These are phyloP conservation scores for Solanum ossicruentum DNA, from an alignment of 257 asterid genomes.

Conservation along the genomic window DNA sequence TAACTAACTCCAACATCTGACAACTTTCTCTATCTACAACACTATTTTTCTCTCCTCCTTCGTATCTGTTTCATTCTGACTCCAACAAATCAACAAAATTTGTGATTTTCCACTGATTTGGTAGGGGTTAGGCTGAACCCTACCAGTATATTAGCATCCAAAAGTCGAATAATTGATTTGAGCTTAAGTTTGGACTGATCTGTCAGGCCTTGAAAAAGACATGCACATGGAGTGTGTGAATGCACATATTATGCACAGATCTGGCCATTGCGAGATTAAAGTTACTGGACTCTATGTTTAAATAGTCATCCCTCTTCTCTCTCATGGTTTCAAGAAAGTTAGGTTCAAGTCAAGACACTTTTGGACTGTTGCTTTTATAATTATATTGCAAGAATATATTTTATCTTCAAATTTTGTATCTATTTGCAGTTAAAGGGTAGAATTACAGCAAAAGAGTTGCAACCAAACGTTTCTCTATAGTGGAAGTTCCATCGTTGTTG, in stretches of 20 bases:
- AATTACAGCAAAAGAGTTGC: neutral
- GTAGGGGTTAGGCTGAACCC: neutral
- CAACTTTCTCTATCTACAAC: too few relatives aligned
- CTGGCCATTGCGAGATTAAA: neutral
- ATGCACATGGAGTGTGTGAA: neutral
- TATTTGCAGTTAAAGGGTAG: neutral
- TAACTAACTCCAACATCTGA: too few relatives aligned
- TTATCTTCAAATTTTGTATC: neutral
- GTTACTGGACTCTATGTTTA: neutral
- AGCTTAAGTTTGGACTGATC: neutral
- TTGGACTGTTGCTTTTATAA: neutral
- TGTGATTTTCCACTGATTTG: neutral
- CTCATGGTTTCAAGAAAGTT: neutral
- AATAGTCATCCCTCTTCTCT: neutral
- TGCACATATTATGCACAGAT: neutral
- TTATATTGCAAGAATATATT: neutral
- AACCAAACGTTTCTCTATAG: neutral
- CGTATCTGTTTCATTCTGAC: too few relatives aligned
- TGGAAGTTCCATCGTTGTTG: neutral
- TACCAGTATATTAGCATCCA: neutral
- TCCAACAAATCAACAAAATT: neutral
- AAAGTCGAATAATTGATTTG: neutral
- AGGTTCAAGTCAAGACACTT: neutral
- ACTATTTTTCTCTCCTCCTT: too few relatives aligned
- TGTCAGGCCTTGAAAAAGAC: neutral